A percentile compares a stretch with the other conserved stretches of the same genome.
These are phyloP conservation scores for Neodidymelliopsis sp. DNA, from an alignment of 2,329 filamentous ascomycete species.

Conservation along the genomic window DNA sequence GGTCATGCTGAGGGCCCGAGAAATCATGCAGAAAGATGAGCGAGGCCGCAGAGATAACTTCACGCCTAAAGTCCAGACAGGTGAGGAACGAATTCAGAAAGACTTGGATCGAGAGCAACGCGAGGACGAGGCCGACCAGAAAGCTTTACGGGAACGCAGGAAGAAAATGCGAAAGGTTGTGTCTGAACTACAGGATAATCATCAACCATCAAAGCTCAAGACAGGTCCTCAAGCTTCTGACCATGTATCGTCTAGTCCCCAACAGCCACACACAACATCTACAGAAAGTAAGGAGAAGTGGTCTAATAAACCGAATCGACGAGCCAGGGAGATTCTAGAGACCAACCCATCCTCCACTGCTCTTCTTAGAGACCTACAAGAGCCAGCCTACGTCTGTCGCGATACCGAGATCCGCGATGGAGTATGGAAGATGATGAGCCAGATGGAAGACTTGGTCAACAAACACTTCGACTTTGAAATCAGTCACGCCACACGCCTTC, in stretches of 20 bases:
- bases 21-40: not conserved
- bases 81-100: not conserved
- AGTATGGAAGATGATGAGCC: slow-evolving; percentile 22
- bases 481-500: not conserved
- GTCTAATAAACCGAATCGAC: slow-evolving; percentile 1
- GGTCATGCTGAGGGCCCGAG: not conserved
- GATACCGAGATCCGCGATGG: slow-evolving; percentile 39
- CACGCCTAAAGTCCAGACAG: not conserved
- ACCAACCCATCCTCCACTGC: not conserved
- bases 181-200: not conserved
- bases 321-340: not conserved
- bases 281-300: not conserved
- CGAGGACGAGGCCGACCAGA: not conserved
- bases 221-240: no score
- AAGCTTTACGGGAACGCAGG: not conserved
- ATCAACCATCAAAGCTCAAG: not conserved
- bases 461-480: slow-evolving; percentile 16
- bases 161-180: not conserved
- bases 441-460: slow-evolving; percentile 27
- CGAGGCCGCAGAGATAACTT: no score
- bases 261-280: no score
- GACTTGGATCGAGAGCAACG: not conserved
- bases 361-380: slow-evolving; percentile 1
- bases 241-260: no score
- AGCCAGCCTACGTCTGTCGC: slow-evolving; percentile 34